Evolutionary conservation across 2,329 filamentous ascomycete genomes (phyloP), one percentile per base, ranked within the genome.

Genomic region (Sporothrix inflata): DNA sequence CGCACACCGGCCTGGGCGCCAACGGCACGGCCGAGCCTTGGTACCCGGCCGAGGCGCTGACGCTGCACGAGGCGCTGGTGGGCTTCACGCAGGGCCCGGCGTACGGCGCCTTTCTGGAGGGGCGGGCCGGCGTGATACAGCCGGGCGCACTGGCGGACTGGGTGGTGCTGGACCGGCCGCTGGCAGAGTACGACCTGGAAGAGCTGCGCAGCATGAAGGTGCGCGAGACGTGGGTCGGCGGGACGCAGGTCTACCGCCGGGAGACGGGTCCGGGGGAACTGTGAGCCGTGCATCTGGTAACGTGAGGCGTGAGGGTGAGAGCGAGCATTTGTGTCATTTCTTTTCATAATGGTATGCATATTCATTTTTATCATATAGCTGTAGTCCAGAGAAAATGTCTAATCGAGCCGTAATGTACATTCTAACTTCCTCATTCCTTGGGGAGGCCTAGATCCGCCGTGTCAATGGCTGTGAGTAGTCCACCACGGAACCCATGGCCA

Each of bases 201-300:
- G 82, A 83, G 14, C 76, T 92, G 70, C 85, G 88, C 30, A 81
- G 80, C 4, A 77, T 90, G 8, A 83, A 79, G 66, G 89, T 92
- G 1, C 83, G 81, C 74, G 90, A 92, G 82, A 92, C 91, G 0
- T 93, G 90, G 90, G 86, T 92, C 47, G 89, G 82, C 2, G 91
- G 90, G 0, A 83, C 76, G 76, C 81, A 75, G 69, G 86, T 88
- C 0, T 88, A 86, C 76, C 55, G 73, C n/a, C 76, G 80, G 55
- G 77, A 79, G 4, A 21, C 40, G 16, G 3, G 21, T 4, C 60
- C 60, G 11, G n/a, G 11, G 1, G 60, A 60, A 16, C 11, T 30
- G 38, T 60, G 38, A 49, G 45, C 4, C 4, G 8, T n/a, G n/a
- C n/a, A n/a, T n/a, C n/a, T n/a, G n/a, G n/a, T n/a, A n/a, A n/a